Base-by-base conservation (phyloP, 75 land plant genomes). In the Pseudotsuga menziesii region DNA sequence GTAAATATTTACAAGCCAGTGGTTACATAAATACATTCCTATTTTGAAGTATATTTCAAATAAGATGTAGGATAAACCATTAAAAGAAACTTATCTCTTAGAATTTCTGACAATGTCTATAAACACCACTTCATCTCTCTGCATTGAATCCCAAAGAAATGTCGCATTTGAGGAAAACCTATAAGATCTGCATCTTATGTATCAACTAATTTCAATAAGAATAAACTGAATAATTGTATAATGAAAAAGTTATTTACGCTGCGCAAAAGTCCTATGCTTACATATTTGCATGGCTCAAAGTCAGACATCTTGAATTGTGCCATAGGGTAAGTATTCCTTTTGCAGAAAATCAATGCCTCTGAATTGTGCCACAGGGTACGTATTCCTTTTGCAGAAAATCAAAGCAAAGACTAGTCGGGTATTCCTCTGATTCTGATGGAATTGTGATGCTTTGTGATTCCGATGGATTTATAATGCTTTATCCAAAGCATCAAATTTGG, bases 121-220 rank as follows among this genome's bases (percentile, higher is more conserved):
- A 79, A 77, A 95, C 9, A 95, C 82, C 27, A 91, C 74, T 78
- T 95, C 98, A 77, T 91, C 93, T 8, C 83, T 79, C 98, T 94
- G 82, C 63, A 72, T 26, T 35, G 58, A 67, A 41, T 16, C 25
- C 36, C 63, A n/a, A 61, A n/a, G 19, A 15, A 61, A 6, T 7
- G 8, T 11, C 16, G 14, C 20, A 76, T 26, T 17, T 69, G 35
- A 60, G 61, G 69, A 57, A 76, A 58, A 66, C 14, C 57, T 59
- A 23, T 26, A 23, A 58, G 72, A 19, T 2, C 15, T 39, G 26
- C 73, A 57, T 13, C 26, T 57, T 25, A 58, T 27, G 26, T 76
- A 19, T 25, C 57, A 27, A 13, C 52, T 75, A 80, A 8, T 60
- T 32, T 56, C 32, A 22, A 59, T 16, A 32, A 56, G 54, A 62